A percentile compares a stretch with the other conserved stretches of the same genome.
phyloP scores from a whole-genome alignment of 139 green algal genomes.

The Yamagishiella unicocca region DNA sequence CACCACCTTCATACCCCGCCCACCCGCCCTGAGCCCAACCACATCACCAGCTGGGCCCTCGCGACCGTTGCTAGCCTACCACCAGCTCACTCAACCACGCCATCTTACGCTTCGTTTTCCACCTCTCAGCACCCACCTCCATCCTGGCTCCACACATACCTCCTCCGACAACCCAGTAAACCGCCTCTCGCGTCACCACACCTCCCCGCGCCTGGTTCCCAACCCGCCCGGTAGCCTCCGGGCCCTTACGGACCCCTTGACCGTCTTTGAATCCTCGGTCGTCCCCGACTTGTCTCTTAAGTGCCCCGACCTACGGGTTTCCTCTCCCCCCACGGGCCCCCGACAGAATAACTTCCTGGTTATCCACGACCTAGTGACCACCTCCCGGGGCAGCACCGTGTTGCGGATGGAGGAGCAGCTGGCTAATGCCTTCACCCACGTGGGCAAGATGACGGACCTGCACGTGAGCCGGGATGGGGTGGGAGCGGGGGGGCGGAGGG shows the following conservation, averaged over 20 bases:
- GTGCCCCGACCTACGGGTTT: neutral
- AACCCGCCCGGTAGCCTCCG: no score
- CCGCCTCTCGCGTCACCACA: no score
- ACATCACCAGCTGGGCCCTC: no score
- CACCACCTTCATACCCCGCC: no score
- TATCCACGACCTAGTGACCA: slow-evolving; percentile 2
- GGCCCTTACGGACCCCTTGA: no score
- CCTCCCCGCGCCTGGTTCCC: neutral
- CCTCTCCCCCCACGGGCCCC: neutral
- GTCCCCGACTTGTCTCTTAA: no score
- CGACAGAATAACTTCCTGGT: slow-evolving; percentile 29
- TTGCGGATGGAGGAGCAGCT: slow-evolving; percentile 18
- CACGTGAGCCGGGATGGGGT: neutral
- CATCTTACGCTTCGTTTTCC: neutral
- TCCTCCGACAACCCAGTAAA: no score
- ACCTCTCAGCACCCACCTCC: no score
- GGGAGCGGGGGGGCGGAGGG: no score
- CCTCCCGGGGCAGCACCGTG: neutral
- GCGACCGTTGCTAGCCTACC: neutral
- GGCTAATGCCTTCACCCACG: neutral
- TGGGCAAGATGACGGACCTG: slow-evolving; percentile 42
- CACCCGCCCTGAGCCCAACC: no score
- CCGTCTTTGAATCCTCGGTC: no score
- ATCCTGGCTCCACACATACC: no score
- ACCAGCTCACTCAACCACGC: neutral